Conservation (phyloP, 495 filamentous ascomycete species). For the Aspergillus taichungensis region DNA sequence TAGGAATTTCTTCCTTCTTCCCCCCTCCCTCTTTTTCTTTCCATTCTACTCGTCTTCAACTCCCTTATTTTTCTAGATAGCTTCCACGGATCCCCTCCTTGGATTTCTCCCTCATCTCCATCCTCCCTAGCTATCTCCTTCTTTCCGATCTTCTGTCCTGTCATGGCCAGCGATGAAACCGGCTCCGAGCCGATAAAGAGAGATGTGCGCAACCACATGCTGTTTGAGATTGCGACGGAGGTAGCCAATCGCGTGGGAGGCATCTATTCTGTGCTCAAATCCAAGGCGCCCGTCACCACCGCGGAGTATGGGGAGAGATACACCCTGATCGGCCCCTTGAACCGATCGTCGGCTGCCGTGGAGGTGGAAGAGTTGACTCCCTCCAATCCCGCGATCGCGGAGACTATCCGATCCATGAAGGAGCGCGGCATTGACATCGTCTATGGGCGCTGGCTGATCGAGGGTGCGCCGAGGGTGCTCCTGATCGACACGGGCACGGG, state of each 20-base stretch:
- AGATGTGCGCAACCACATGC: constrained; percentile 70
- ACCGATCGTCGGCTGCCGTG: constrained; percentile 82
- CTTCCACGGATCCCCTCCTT: neutral
- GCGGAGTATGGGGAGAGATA: constrained; percentile 98
- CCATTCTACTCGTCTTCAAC: neutral
- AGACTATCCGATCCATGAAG: constrained; percentile 82
- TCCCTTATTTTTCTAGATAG: neutral
- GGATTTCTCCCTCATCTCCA: neutral
- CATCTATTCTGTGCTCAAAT: constrained; percentile 98
- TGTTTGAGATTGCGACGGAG: constrained; percentile 95
- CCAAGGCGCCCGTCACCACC: constrained; percentile 94
- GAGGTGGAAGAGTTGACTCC: constrained; percentile 91
- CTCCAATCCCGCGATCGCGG: constrained; percentile 65
- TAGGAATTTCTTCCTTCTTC: constrained; percentile 1
- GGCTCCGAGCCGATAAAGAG: constrained; percentile 38
- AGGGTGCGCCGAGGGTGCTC: constrained; percentile 86
- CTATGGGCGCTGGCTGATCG: constrained; percentile 96
- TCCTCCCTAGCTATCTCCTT: neutral
- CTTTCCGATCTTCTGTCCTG: neutral
- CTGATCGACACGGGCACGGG: constrained; percentile 93
- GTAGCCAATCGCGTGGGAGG: constrained; percentile 97
- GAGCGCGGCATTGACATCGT: constrained; percentile 82
- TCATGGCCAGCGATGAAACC: constrained; percentile 25
- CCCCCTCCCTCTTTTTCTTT: constrained; percentile 1
- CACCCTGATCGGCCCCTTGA: constrained; percentile 89